phyloP scores from a whole-genome alignment of 305 asterid species.

The Coffea humblotiana region DNA sequence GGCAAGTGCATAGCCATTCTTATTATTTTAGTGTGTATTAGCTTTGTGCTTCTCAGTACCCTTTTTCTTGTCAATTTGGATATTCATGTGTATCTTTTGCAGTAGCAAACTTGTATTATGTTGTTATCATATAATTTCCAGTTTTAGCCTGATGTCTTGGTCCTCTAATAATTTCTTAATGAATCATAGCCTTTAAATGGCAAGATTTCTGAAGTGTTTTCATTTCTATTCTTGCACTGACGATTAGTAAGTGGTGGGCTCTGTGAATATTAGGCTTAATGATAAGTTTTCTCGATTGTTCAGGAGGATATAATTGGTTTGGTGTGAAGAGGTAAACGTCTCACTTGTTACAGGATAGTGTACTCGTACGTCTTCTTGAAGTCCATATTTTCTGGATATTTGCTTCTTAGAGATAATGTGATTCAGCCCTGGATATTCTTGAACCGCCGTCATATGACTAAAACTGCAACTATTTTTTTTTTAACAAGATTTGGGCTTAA shows the following conservation, averaged over 20 bases:
- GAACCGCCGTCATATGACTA: no score
- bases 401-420: background rate
- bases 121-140: background rate
- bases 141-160: background rate
- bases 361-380: background rate
- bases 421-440: background rate
- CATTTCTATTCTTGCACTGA: background rate
- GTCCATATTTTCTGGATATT: background rate
- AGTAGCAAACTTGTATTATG: background rate
- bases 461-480: no score
- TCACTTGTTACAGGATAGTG: background rate
- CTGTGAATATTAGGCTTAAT: background rate
- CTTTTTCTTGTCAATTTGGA: background rate
- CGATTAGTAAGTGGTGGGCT: background rate
- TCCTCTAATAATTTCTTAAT: background rate
- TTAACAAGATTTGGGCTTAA: no score
- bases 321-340: background rate
- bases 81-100: background rate
- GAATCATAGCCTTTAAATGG: background rate
- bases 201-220: background rate
- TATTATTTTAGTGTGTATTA: background rate
- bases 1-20: constrained; percentile 19
- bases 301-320: background rate
- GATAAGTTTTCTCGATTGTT: constrained; percentile 4
- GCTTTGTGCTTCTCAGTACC: background rate